phyloP scores from a whole-genome alignment of 345 rosid species.

The Isatis tinctoria region DNA sequence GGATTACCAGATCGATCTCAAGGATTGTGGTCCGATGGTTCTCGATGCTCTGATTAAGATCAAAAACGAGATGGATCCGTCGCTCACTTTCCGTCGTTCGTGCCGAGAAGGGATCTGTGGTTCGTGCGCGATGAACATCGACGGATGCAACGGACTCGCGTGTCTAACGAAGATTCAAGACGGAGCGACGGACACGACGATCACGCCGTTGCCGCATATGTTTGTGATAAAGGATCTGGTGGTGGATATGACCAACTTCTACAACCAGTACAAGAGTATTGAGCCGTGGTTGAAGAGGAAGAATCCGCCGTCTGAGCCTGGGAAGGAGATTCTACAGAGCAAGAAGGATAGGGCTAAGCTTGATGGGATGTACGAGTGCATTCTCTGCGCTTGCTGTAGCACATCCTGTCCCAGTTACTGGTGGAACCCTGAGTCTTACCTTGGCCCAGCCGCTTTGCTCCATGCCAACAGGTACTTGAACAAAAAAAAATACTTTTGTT shows the following conservation, averaged over 20 bases:
- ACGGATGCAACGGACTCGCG: constrained; percentile 96
- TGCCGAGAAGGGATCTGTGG: constrained; percentile 99
- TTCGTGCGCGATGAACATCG: constrained; percentile 97
- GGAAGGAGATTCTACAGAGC: constrained; percentile 90
- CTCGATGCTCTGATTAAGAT: constrained; percentile 95
- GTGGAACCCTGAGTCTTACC: constrained; percentile 98
- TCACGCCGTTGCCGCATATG: constrained; percentile 95
- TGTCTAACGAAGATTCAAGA: constrained; percentile 76
- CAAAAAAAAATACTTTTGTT: too few species aligned
- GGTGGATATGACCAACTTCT: constrained; percentile 96
- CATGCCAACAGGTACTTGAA: constrained; percentile 99
- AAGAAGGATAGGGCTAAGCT: constrained; percentile 92
- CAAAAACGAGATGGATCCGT: constrained; percentile 93
- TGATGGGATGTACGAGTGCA: constrained; percentile 99
- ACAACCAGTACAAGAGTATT: constrained; percentile 98
- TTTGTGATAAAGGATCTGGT: constrained; percentile 94
- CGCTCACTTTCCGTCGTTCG: constrained; percentile 91
- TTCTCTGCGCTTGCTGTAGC: constrained; percentile 92
- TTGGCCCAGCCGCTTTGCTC: constrained; percentile 95
- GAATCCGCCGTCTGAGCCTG: constrained; percentile 52
- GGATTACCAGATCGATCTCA: constrained; percentile 75
- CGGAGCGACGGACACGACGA: constrained; percentile 35
- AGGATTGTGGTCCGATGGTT: constrained; percentile 95
- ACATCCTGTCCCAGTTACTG: constrained; percentile 98
- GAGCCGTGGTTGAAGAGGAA: constrained; percentile 99